Percentiles rank a stretch among this genome's conserved stretches.
phyloP scores from a whole-genome alignment of 176 grass and related monocot genomes.

The Metroxylon sagu region DNA sequence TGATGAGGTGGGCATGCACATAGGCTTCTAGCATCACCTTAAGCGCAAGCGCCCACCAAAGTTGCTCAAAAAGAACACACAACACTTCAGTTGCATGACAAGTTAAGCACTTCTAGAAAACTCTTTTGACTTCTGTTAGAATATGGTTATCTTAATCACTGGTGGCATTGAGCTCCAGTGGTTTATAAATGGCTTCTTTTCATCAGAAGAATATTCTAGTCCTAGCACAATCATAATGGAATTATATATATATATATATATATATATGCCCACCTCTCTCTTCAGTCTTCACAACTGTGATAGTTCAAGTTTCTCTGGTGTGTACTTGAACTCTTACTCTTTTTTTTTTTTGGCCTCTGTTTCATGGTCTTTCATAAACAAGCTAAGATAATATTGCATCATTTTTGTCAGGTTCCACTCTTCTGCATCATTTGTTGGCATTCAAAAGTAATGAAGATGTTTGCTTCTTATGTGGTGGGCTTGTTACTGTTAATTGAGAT shows the following conservation, averaged over 20 bases:
- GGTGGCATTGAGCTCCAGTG: neutral
- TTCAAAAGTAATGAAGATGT: slow-evolving; percentile 1
- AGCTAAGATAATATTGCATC: too few relatives aligned
- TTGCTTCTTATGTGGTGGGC: slow-evolving; percentile 21
- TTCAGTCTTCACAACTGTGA: too few relatives aligned
- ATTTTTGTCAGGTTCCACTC: too few relatives aligned
- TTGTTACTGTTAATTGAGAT: slow-evolving; percentile 35
- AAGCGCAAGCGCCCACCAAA: neutral
- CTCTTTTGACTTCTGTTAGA: slow-evolving; percentile 3
- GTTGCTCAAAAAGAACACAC: neutral
- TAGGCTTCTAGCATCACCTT: too few relatives aligned
- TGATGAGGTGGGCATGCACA: neutral
- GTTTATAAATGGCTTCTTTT: neutral
- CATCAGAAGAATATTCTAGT: neutral
- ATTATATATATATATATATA: slow-evolving; percentile 56
- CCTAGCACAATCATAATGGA: slow-evolving; percentile 5
- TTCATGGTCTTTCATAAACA: too few relatives aligned
- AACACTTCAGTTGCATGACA: slow-evolving; percentile 22
- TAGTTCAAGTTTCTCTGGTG: too few relatives aligned
- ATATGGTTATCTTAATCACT: neutral
- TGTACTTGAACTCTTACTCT: too few relatives aligned
- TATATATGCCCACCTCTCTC: slow-evolving; percentile 15
- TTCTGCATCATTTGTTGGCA: too few relatives aligned
- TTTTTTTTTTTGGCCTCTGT: neutral
- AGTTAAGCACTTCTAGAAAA: neutral